Evolutionary conservation across 2,329 filamentous ascomycete genomes (phyloP).

Genomic region (Hymenoscyphus scutula): DNA sequence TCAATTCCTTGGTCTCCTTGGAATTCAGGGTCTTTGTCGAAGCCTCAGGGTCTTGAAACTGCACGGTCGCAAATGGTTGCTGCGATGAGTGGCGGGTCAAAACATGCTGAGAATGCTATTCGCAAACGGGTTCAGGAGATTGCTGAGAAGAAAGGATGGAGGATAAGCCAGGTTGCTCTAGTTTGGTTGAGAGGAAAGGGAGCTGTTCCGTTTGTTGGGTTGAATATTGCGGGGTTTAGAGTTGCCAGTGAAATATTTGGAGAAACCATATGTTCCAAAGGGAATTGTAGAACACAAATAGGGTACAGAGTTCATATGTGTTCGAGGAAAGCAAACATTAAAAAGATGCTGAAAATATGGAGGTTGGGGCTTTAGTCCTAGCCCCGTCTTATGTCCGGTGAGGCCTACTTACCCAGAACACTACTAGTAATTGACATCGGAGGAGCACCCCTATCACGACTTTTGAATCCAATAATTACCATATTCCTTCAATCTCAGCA

Average conservation of each 20-base stretch:
- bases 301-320: neutral
- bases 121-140: slow-evolving; percentile 53
- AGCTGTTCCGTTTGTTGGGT: slow-evolving; percentile 48
- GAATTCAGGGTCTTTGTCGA: slow-evolving; percentile 8
- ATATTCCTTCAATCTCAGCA: neutral
- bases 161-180: slow-evolving; percentile 55
- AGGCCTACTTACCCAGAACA: too few species aligned
- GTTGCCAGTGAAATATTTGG: slow-evolving; percentile 48
- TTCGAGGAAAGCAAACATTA: neutral
- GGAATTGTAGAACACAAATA: slow-evolving; percentile 30
- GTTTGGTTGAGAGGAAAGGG: slow-evolving; percentile 49
- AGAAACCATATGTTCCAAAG: slow-evolving; percentile 50
- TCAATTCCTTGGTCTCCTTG: slow-evolving; percentile 34
- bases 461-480: neutral
- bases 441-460: too few species aligned
- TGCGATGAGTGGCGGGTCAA: slow-evolving; percentile 35
- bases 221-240: slow-evolving; percentile 36
- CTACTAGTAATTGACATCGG: too few species aligned
- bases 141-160: slow-evolving; percentile 53
- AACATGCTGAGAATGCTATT: slow-evolving; percentile 48
- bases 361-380: too few species aligned
- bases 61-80: neutral
- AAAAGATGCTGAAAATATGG: neutral
- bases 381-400: too few species aligned
- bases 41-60: slow-evolving; percentile 12